These are phyloP conservation scores for Lasiodiplodia sp. DNA, from an alignment of 2,329 filamentous ascomycete genomes.

Conservation along the genomic window DNA sequence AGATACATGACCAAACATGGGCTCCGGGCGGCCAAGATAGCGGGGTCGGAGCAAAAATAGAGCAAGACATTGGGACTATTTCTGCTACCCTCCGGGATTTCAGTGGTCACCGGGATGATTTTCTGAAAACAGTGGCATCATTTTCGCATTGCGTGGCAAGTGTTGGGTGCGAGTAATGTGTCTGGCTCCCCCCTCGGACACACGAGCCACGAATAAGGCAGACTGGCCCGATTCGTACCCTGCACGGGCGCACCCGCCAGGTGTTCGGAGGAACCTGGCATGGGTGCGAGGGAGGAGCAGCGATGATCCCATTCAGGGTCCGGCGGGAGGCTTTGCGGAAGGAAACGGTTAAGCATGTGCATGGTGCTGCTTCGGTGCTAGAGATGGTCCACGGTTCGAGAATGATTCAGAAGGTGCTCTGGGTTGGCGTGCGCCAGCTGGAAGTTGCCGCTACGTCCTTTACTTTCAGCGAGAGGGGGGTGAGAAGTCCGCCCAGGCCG, in stretches of 20 bases:
- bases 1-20: background rate
- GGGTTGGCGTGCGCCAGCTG: background rate
- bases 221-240: background rate
- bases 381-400: slow-evolving; percentile 1
- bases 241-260: slow-evolving; percentile 9
- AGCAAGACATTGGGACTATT: slow-evolving; percentile 9
- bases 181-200: background rate
- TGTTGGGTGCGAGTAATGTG: background rate
- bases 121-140: background rate
- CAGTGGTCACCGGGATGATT: background rate
- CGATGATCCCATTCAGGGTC: background rate
- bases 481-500: background rate
- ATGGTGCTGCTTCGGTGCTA: slow-evolving; percentile 5
- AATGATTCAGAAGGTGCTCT: slow-evolving; percentile 2
- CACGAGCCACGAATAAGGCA: background rate
- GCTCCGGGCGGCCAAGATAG: background rate
- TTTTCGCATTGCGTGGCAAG: background rate
- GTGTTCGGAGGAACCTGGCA: slow-evolving; percentile 9
- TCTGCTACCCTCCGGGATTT: background rate
- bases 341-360: slow-evolving; percentile 10
- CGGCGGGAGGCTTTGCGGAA: slow-evolving; percentile 15
- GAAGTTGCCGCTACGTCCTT: slow-evolving; percentile 11
- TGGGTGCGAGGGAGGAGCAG: background rate
- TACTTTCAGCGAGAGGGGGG: background rate
- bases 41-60: slow-evolving; percentile 10